Conservation (phyloP, 306 rosid species). For the Rubus parviflorus region DNA sequence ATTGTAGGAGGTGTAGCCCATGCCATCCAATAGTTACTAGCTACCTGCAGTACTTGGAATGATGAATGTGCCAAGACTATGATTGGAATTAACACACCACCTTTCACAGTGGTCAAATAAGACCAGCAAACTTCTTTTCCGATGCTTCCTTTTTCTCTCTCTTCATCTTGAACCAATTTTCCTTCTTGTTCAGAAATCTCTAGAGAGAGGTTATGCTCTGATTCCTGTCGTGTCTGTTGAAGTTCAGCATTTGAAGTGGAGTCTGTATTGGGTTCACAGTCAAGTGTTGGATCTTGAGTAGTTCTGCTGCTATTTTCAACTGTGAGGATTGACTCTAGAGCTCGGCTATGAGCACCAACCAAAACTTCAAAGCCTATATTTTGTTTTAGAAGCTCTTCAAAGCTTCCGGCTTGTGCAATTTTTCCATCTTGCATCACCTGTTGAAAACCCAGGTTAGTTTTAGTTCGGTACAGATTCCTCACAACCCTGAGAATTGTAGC, state of each 20-base stretch:
- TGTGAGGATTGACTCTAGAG: slow-evolving; percentile 67
- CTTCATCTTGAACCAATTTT: slow-evolving; percentile 87
- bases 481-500: too few relatives aligned
- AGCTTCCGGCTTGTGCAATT: slow-evolving; percentile 81
- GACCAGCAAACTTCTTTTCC: slow-evolving; percentile 76
- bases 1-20: slow-evolving; percentile 83
- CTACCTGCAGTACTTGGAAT: slow-evolving; percentile 81
- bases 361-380: slow-evolving; percentile 81
- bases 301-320: slow-evolving; percentile 60
- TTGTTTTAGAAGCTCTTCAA: slow-evolving; percentile 75
- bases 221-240: slow-evolving; percentile 37
- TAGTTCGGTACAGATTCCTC: neutral
- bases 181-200: slow-evolving; percentile 67
- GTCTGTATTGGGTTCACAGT: slow-evolving; percentile 41
- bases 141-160: slow-evolving; percentile 94
- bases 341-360: slow-evolving; percentile 94
- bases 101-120: slow-evolving; percentile 71
- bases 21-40: slow-evolving; percentile 97
- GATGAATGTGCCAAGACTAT: slow-evolving; percentile 87
- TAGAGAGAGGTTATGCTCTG: slow-evolving; percentile 49
- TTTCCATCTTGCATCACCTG: slow-evolving; percentile 95
- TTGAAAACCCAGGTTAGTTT: slow-evolving; percentile 25
- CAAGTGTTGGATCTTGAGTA: slow-evolving; percentile 36
- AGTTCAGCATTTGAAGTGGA: slow-evolving; percentile 41
- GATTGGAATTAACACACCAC: slow-evolving; percentile 49